Evolutionary conservation across 139 green algal genomes (phyloP).

Genomic region (Coccomyxa sp.): DNA sequence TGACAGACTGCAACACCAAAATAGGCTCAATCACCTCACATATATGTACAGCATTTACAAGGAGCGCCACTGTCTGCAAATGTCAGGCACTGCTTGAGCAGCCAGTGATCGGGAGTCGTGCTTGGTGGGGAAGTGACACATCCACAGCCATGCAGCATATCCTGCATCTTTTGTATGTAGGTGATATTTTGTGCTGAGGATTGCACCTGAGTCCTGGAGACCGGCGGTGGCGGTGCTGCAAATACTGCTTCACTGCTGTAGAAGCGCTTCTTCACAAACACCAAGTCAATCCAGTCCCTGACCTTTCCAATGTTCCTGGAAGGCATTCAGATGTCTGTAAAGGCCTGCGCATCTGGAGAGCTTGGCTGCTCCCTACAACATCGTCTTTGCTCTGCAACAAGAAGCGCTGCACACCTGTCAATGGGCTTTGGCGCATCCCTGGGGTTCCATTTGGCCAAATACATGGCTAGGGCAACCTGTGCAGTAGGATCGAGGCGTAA

Average conservation of each 20-base stretch:
- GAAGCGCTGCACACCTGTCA: constrained; percentile 18
- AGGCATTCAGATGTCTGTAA: too few species aligned
- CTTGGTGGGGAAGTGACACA: not conserved
- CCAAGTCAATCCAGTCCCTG: constrained; percentile 38
- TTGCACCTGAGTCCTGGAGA: not conserved
- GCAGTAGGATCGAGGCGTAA: not conserved
- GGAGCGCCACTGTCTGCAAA: not conserved
- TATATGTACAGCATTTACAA: not conserved
- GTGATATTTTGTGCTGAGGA: too few species aligned
- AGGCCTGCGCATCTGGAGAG: too few species aligned
- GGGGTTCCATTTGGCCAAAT: constrained; percentile 37
- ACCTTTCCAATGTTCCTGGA: constrained; percentile 23
- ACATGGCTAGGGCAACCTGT: constrained; percentile 27
- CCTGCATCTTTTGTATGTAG: too few species aligned
- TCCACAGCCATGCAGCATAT: too few species aligned
- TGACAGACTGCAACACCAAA: not conserved
- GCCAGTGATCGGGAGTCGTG: not conserved
- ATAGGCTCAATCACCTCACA: not conserved
- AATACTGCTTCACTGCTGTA: constrained; percentile 2
- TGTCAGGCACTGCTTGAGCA: too few species aligned
- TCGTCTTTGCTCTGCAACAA: too few species aligned
- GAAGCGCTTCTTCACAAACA: constrained; percentile 39
- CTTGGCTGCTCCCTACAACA: too few species aligned
- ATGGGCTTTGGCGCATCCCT: constrained; percentile 24
- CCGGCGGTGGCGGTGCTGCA: not conserved